Evolutionary conservation across 2,329 filamentous ascomycete species (phyloP).

Genomic region (Macrophomina tecta): DNA sequence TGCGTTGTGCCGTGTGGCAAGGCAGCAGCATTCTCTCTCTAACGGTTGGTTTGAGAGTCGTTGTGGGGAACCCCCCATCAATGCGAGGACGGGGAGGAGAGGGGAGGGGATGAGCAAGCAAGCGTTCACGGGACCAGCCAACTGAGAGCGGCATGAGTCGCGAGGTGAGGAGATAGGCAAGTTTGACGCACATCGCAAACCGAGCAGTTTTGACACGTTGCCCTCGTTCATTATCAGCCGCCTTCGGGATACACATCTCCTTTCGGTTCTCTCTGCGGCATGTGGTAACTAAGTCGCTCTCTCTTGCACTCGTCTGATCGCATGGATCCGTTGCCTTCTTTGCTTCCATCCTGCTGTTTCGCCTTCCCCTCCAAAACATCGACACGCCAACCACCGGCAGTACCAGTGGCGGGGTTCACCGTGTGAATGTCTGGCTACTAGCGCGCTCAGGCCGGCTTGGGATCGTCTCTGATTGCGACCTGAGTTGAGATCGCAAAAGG

Average conservation of each 20-base stretch:
- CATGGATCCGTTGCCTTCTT: background rate
- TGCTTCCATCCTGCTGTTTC: background rate
- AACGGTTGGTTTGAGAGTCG: no score
- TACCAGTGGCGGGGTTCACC: no score
- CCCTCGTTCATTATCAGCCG: background rate
- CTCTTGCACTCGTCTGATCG: background rate
- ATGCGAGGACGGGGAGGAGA: background rate
- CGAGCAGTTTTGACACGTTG: background rate
- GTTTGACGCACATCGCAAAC: background rate
- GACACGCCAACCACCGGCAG: no score
- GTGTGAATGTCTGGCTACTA: no score
- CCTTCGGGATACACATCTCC: background rate
- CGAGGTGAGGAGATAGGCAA: background rate
- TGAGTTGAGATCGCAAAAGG: no score
- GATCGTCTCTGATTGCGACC: no score
- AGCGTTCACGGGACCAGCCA: background rate
- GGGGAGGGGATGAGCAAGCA: background rate
- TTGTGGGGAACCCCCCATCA: background rate
- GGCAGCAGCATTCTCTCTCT: no score
- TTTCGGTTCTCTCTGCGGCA: no score
- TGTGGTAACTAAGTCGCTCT: background rate
- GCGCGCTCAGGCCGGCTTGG: no score
- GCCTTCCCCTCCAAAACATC: no score
- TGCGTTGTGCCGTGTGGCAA: no score
- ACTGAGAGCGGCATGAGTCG: background rate